phyloP scores from a whole-genome alignment of 768 basidiomycete species.

The Lactarius psammicola region DNA sequence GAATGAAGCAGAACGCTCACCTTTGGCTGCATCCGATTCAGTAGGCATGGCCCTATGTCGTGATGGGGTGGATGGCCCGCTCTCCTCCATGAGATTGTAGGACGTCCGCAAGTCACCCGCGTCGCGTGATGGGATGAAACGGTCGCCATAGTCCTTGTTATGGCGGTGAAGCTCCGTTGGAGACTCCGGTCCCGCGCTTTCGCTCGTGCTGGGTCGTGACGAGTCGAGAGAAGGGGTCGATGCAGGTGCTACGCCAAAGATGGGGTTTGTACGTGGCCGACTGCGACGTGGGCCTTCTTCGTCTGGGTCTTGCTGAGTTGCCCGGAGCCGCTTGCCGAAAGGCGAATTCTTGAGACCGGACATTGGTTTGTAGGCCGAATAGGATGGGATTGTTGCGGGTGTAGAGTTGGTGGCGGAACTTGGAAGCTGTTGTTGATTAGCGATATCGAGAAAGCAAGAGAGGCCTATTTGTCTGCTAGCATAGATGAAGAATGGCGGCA shows the following conservation, averaged over 20 bases:
- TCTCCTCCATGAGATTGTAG: conserved; percentile 58
- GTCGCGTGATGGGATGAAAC: conserved; percentile 64
- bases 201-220: conserved; percentile 50
- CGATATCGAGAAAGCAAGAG: conserved; percentile 22
- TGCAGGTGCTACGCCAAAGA: conserved; percentile 50
- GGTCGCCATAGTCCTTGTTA: conserved; percentile 45
- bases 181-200: conserved; percentile 49
- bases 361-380: conserved; percentile 41
- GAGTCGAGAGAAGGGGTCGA: conserved; percentile 59
- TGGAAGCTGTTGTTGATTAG: conserved; percentile 24
- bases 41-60: conserved; percentile 44
- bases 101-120: conserved; percentile 58
- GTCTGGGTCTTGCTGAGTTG: conserved; percentile 61
- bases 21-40: conserved; percentile 47
- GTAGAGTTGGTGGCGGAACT: conserved; percentile 29
- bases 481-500: conserved; percentile 14
- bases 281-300: conserved; percentile 53
- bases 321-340: conserved; percentile 79
- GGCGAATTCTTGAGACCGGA: conserved; percentile 81
- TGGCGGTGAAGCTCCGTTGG: conserved; percentile 34
- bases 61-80: conserved; percentile 38
- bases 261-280: conserved; percentile 51
- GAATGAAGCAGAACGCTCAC: conserved; percentile 27
- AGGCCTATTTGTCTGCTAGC: conserved; percentile 18
- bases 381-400: conserved; percentile 22